These are phyloP conservation scores for Russula griseocarnosa DNA, from an alignment of 768 basidiomycete genomes.

Conservation along the genomic window DNA sequence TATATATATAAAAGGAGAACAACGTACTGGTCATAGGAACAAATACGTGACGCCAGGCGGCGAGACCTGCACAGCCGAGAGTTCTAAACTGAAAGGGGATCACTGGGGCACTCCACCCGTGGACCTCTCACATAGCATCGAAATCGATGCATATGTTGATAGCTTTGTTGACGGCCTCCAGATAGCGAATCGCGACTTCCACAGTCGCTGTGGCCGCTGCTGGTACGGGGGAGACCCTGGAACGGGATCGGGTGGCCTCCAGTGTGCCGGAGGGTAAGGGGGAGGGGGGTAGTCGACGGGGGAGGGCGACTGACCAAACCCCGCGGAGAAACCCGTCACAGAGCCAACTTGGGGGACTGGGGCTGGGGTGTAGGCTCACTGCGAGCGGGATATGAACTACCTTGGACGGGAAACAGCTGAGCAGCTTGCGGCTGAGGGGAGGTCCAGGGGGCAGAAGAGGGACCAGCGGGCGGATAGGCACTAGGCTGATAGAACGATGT, in stretches of 20 bases:
- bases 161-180: conserved; percentile 20
- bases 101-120: neutral
- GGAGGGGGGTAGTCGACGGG: neutral
- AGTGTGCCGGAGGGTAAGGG: neutral
- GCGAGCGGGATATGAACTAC: neutral
- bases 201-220: neutral
- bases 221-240: neutral
- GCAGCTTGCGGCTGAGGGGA: neutral
- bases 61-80: conserved; percentile 3
- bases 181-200: conserved; percentile 10
- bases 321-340: neutral
- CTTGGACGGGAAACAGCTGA: neutral
- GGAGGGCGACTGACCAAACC: neutral
- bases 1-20: neutral
- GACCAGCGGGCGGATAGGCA: neutral
- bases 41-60: neutral
- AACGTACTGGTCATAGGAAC: neutral
- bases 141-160: conserved; percentile 12
- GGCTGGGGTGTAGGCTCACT: neutral
- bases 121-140: neutral
- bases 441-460: neutral
- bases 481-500: neutral
- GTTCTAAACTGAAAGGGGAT: neutral
- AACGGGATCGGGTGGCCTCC: neutral
- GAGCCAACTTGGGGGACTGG: neutral